Evolutionary conservation across 441 rosid species (phyloP), one percentile per base, ranked within the genome.

Genomic region (Eutrema salsugineum): DNA sequence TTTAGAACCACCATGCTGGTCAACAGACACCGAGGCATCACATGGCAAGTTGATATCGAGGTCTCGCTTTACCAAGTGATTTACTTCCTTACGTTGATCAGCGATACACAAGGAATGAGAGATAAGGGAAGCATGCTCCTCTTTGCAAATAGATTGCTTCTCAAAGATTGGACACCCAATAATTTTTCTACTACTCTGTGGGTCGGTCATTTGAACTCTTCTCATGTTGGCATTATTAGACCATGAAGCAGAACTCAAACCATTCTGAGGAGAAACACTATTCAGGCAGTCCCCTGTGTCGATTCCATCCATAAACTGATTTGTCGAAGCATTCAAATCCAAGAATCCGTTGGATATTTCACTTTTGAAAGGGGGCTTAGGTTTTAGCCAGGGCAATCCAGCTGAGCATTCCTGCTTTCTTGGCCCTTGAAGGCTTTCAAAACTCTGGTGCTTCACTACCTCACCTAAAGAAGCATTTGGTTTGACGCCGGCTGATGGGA

Each of bases 311-410:
- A 77, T 71, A 38, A 79, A 63, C 27, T 63, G 76, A 63, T 72
- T 19, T 17, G 65, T 6, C 10, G 77, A 84, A 72, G 90, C 63
- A 77, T 84, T 85, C 68, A 81, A 68, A 82, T 88, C 93, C 58
- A 78, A 70, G 64, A 69, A 73, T 12, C 73, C 68, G 72, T 48
- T 44, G 17, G 75, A 66, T 12, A 71, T 71, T 68, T 81, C 91
- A 20, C 78, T 79, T 75, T 81, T 82, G 63, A 32, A 51, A 72
- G 58, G 58, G 17, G 83, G 73, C 63, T 78, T 84, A 46, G 84
- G 75, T 81, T 81, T 84, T 73, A 91, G 85, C 97, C 99, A 90
- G 50, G 93, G 88, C 74, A 90, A 80, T 50, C 80, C 71, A 15
- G 76, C 76, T 57, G 80, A 63, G 80, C 27, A 59, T 66, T 78